These are phyloP conservation scores for Secale cereale DNA, from an alignment of 176 grass and related monocot species.

Conservation along the genomic window DNA sequence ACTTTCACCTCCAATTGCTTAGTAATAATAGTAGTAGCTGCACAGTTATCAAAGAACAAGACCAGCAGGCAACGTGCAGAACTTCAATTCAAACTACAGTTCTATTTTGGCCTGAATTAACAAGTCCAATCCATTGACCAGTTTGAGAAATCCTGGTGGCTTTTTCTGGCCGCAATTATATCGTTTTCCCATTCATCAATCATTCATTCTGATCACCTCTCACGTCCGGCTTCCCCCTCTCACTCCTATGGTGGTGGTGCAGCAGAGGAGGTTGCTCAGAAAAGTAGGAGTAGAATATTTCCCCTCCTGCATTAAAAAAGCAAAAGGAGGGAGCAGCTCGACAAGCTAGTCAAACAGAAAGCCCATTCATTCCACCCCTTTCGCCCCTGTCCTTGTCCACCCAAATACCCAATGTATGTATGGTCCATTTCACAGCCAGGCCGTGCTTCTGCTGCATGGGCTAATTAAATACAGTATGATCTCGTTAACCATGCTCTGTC, in stretches of 20 bases:
- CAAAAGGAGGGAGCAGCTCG: conserved; percentile 28
- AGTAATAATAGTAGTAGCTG: background rate
- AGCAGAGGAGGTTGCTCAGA: conserved; percentile 1
- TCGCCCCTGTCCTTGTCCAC: background rate
- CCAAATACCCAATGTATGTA: too few species aligned
- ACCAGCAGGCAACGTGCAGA: background rate
- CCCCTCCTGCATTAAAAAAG: conserved; percentile 13
- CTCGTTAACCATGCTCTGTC: background rate
- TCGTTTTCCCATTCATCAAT: conserved; percentile 44
- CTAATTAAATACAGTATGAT: background rate
- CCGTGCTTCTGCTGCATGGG: conserved; percentile 13
- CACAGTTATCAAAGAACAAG: background rate
- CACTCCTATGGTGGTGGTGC: background rate
- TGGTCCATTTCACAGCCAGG: conserved; percentile 23
- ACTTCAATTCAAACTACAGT: background rate
- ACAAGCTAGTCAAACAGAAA: conserved; percentile 50
- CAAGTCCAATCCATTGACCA: conserved; percentile 20
- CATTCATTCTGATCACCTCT: conserved; percentile 43
- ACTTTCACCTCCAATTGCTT: background rate
- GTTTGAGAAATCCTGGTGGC: conserved; percentile 37
- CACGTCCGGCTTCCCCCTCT: background rate
- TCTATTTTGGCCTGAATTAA: background rate
- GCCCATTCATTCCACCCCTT: conserved; percentile 39
- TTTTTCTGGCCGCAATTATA: conserved; percentile 37
- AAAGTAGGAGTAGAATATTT: conserved; percentile 44